Evolutionary conservation across 352 stramenopile genomes (phyloP).

Genomic region (Globisporangium paroecandrum): DNA sequence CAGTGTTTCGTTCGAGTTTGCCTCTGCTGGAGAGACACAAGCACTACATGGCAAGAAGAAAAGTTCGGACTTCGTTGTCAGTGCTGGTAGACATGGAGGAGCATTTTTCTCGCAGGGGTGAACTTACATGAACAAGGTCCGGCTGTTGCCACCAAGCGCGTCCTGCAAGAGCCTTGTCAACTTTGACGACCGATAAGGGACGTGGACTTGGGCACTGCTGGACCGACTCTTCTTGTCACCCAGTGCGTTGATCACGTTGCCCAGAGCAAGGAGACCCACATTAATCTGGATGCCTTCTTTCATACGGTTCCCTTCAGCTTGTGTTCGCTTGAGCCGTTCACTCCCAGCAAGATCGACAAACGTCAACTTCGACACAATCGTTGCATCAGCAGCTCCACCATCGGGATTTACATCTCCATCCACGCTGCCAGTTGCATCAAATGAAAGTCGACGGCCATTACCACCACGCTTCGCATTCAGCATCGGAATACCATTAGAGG

Average conservation of each 20-base stretch:
- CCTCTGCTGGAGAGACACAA: slow-evolving; percentile 75
- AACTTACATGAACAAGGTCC: slow-evolving; percentile 84
- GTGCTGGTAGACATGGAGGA: not conserved
- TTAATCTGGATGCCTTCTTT: slow-evolving; percentile 91
- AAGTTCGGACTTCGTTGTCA: not conserved
- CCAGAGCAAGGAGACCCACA: slow-evolving; percentile 73
- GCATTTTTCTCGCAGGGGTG: not conserved
- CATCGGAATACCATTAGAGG: not conserved
- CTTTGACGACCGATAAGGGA: slow-evolving; percentile 83
- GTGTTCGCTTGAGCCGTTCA: slow-evolving; percentile 84
- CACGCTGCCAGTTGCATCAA: slow-evolving; percentile 11
- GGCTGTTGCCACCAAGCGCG: slow-evolving; percentile 83
- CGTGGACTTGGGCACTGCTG: slow-evolving; percentile 42
- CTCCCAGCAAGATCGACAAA: slow-evolving; percentile 87
- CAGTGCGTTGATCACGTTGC: slow-evolving; percentile 87
- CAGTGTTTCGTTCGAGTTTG: slow-evolving; percentile 67
- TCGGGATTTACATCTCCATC: slow-evolving; percentile 14
- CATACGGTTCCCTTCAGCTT: slow-evolving; percentile 80
- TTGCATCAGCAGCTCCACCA: slow-evolving; percentile 32
- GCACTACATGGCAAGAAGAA: slow-evolving; percentile 28
- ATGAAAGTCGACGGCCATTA: slow-evolving; percentile 14
- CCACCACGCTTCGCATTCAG: slow-evolving; percentile 18
- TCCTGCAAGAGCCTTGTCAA: slow-evolving; percentile 81
- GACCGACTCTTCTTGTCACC: slow-evolving; percentile 59
- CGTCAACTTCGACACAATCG: slow-evolving; percentile 75